These are phyloP conservation scores for Taphrina communis DNA, from an alignment of 1,139 yeast species.

Conservation along the genomic window DNA sequence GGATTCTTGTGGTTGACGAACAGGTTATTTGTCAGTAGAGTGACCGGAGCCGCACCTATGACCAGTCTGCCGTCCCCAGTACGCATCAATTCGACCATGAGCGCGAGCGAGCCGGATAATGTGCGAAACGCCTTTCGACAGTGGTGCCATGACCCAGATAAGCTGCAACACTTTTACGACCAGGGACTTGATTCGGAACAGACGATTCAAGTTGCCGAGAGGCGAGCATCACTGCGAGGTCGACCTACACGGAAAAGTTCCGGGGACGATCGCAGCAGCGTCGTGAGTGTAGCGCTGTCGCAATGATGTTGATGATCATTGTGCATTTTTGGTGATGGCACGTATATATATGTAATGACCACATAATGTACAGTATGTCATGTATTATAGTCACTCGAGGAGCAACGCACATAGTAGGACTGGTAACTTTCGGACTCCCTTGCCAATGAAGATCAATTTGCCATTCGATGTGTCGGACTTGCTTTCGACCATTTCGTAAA, in stretches of 20 bases:
- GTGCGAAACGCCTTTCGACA: slow-evolving; percentile 30
- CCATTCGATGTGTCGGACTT: slow-evolving; percentile 50
- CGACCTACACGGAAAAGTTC: slow-evolving; percentile 18
- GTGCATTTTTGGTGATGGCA: no score
- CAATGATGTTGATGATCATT: not conserved
- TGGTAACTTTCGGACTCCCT: slow-evolving; percentile 49
- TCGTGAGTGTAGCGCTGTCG: slow-evolving; percentile 11
- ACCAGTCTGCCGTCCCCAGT: slow-evolving; percentile 28
- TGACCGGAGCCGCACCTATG: slow-evolving; percentile 25
- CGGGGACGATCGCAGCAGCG: slow-evolving; percentile 18
- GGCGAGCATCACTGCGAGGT: not conserved
- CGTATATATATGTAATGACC: not conserved
- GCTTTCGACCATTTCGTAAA: slow-evolving; percentile 63
- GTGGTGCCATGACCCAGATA: slow-evolving; percentile 31
- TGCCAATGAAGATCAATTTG: slow-evolving; percentile 84
- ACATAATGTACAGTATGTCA: not conserved
- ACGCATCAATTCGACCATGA: slow-evolving; percentile 16
- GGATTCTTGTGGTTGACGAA: slow-evolving; percentile 43
- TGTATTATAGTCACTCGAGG: slow-evolving; percentile 7
- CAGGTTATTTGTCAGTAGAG: slow-evolving; percentile 41
- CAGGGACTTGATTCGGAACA: slow-evolving; percentile 16
- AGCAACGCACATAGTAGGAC: slow-evolving; percentile 17
- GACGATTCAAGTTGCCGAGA: not conserved
- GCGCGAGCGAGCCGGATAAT: slow-evolving; percentile 32
- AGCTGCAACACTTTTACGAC: slow-evolving; percentile 25